Base-by-base conservation (phyloP, 164 flowering plant genomes). In the Liquidambar formosana region DNA sequence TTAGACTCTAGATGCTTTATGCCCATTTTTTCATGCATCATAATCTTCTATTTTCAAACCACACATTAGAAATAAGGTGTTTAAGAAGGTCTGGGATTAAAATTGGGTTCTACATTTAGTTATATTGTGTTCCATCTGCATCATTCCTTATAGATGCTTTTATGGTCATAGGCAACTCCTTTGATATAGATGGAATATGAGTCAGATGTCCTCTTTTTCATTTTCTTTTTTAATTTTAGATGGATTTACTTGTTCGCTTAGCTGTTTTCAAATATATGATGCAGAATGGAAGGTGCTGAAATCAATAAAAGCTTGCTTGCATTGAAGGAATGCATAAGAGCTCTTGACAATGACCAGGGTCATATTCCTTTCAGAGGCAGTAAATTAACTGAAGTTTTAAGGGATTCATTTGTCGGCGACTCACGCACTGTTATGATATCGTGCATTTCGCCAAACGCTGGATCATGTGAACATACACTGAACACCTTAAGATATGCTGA, bases 301-400 rank as follows among this genome's bases (percentile, higher is more conserved):
- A 93, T 93, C 46, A 93, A 93, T 69, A 93, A 90, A 82, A 92
- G 96, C 71, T 81, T 92, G 67, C 92, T 94, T 61, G 99, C 99
- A 2, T 64, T 94, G 72, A 94, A 94, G 79, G 97, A 94, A 68
- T 94, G 99, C 78, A 94, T 94, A 27, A 85, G 99, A 64, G 97
- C 99, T 57, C 97, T 94, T 65, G 99, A 94, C 80, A 92, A 86
- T 77, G 99, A 94, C 65, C 97, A 94, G 72, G 84, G 83, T 63
- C 99, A 94, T 76, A 92, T 94, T 77, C 99, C 99, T 65, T 94
- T 94, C 75, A 79, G 99, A 78, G 99, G 99, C 61, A 94, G 99
- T 75, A 94, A 94, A 77, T 78, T 94, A 49, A 94, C 99, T 14
- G 99, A 94, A 76, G 99, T 94, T 66, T 82, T 94, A 26, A 80